Conservation (phyloP, 2,329 filamentous ascomycete genomes). For the Orbilia oligospora region DNA sequence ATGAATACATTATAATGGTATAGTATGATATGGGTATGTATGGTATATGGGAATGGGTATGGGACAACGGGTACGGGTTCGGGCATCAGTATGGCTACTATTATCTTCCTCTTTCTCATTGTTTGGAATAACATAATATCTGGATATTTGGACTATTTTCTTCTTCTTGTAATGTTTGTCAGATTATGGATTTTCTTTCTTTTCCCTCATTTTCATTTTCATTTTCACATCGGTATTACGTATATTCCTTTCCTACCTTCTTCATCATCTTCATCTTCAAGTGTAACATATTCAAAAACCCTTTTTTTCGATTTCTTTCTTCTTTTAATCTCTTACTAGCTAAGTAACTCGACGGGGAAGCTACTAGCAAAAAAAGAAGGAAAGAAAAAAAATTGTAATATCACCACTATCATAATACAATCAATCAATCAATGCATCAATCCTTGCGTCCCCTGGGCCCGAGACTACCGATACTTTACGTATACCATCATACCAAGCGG, state of each 20-base stretch:
- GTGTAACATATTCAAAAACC: conserved; percentile 34
- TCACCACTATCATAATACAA: conserved; percentile 7
- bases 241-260: too few species aligned
- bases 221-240: too few species aligned
- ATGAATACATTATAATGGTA: background rate
- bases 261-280: background rate
- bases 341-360: too few species aligned
- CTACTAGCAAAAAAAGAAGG: background rate
- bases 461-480: too few species aligned
- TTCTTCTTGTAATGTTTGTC: background rate
- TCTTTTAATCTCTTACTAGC: background rate
- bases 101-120: background rate
- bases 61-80: background rate
- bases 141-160: background rate
- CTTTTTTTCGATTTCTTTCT: conserved; percentile 1
- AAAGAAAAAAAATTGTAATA: background rate
- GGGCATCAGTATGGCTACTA: conserved; percentile 1
- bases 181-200: background rate
- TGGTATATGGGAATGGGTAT: background rate
- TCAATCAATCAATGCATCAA: too few species aligned
- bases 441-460: too few species aligned
- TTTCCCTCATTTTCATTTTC: background rate
- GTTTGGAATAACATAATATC: background rate
- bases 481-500: background rate
- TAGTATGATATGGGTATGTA: background rate